A percentile compares a stretch with the other conserved stretches of the same genome.
Evolutionary conservation across 768 basidiomycete genomes (phyloP).

Genomic region (Rhodotorula babjevae): DNA sequence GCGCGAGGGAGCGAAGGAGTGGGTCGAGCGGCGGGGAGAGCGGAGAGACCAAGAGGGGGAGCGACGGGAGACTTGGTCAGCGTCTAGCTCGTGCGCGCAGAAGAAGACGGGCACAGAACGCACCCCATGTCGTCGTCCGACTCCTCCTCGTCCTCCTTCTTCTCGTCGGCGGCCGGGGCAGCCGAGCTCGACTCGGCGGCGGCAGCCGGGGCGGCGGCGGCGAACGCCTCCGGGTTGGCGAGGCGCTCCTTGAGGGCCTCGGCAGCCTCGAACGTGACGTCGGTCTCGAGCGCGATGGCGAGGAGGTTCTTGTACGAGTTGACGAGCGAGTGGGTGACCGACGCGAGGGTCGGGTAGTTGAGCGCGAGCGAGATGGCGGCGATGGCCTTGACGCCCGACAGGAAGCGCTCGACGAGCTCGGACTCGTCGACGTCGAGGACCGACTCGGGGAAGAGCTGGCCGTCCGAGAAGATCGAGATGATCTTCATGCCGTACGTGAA

Average conservation of each 20-base stretch:
- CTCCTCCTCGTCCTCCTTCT: slow-evolving; percentile 48
- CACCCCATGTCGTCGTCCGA: slow-evolving; percentile 5
- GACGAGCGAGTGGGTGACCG: slow-evolving; percentile 88
- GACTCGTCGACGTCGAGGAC: slow-evolving; percentile 91
- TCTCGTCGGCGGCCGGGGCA: slow-evolving; percentile 56
- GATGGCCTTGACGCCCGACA: slow-evolving; percentile 88
- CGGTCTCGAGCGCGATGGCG: slow-evolving; percentile 59
- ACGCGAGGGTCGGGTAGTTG: slow-evolving; percentile 92
- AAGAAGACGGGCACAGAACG: neutral
- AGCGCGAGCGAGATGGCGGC: slow-evolving; percentile 93
- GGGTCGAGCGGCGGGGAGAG: no score
- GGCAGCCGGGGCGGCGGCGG: slow-evolving; percentile 63
- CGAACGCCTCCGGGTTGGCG: slow-evolving; percentile 98
- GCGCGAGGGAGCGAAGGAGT: no score
- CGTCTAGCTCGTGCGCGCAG: neutral
- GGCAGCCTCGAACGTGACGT: slow-evolving; percentile 87
- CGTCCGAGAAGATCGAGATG: slow-evolving; percentile 80
- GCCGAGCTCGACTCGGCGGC: slow-evolving; percentile 59
- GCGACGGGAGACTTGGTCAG: no score
- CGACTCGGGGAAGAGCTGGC: slow-evolving; percentile 80
- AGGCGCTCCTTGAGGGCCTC: slow-evolving; percentile 97
- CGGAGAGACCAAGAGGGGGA: no score
- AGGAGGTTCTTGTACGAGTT: slow-evolving; percentile 99
- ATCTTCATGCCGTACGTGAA: slow-evolving; percentile 97
- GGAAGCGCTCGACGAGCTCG: slow-evolving; percentile 85